Evolutionary conservation across 2,329 filamentous ascomycete genomes (phyloP), one percentile per base, ranked within the genome.

Genomic region (Daldinia eschscholtzii): DNA sequence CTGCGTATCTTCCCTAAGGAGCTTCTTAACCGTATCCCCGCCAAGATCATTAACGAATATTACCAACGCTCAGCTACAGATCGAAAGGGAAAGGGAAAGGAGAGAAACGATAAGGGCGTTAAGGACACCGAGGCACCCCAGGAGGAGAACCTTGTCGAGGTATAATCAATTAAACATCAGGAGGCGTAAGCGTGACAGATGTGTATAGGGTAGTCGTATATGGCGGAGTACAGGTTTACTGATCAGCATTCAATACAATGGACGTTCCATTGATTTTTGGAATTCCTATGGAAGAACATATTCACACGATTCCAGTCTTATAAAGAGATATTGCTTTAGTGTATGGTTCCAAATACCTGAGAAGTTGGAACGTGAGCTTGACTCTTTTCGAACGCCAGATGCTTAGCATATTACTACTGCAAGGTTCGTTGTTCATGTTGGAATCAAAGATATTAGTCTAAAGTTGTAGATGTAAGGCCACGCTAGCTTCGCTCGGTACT

Each of bases 1-100:
- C 90, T 99, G 74, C 91, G 96, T 74, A 97, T 99, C 81, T 99
- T 95, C 87, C 95, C 95, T 82, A 98, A 97, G 89, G 96, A 99
- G 77, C 85, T 98, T 75, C 92, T 99, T 76, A 99, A 99, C 86
- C 93, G 97, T 83, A 94, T 96, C 78, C 93, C 93, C 67, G 89
- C 89, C 84, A 93, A 94, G 85, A 80, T 93, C 48, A 87, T 96
- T 76, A 91, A 94, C 77, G 92, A 95, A 81, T 96, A 89, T 84
- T 96, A 95, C 82, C 89, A 91, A 78, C 86, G 92, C 74, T 87
- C 88, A 64, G 83, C 86, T 57, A 86, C 86, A 75, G 87, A 89
- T 70, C 82, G 86, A 71, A 91, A 91, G 83, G 83, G 83, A 68
- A 91, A 91, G 84, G 85, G 83, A 71, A 87, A 89, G 81, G 84